These are phyloP conservation scores for Solanum ahanhuiri DNA, from an alignment of 257 asterid genomes.

Conservation along the genomic window DNA sequence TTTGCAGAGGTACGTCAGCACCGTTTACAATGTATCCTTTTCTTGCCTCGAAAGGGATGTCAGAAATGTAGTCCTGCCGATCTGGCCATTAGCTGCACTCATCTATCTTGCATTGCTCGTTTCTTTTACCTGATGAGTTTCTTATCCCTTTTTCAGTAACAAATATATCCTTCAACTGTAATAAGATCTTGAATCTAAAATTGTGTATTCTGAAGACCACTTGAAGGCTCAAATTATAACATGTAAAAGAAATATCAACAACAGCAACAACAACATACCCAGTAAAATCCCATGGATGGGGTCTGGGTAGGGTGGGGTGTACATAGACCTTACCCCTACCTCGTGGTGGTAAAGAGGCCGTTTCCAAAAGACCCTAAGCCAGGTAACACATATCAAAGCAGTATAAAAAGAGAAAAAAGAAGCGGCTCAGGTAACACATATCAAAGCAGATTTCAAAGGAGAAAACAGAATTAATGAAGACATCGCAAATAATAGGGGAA, in stretches of 20 bases:
- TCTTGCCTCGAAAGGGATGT: not conserved
- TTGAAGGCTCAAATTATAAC: not conserved
- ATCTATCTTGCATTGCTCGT: not conserved
- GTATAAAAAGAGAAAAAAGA: not conserved
- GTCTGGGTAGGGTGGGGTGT: not conserved
- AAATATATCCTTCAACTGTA: not conserved
- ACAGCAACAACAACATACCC: not conserved
- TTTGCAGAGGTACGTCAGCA: slow-evolving; percentile 60
- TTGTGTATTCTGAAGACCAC: not conserved
- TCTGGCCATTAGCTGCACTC: not conserved
- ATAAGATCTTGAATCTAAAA: not conserved
- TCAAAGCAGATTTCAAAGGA: not conserved
- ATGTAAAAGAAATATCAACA: not conserved
- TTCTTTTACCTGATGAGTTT: not conserved
- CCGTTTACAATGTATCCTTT: not conserved
- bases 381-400: not conserved
- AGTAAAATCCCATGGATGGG: not conserved
- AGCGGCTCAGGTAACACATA: not conserved
- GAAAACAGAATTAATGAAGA: not conserved
- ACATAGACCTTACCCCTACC: not conserved
- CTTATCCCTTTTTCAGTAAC: not conserved
- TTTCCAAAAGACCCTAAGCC: not conserved
- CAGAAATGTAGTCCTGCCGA: not conserved
- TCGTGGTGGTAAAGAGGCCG: not conserved
- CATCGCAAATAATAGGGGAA: not conserved